phyloP scores from a whole-genome alignment of 2,329 filamentous ascomycete species.

The Hirsutella thompsonii region DNA sequence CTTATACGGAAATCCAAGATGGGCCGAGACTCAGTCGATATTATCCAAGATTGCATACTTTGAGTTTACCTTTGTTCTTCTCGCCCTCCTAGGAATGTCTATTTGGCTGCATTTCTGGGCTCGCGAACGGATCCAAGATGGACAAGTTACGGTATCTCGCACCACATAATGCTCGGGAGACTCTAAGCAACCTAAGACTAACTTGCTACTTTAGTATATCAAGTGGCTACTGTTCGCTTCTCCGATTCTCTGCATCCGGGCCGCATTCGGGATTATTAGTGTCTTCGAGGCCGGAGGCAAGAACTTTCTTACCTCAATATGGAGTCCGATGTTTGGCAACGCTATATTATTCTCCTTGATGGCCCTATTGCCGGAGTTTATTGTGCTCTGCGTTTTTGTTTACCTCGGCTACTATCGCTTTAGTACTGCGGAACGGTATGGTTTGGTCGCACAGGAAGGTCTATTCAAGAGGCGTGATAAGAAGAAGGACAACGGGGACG shows the following conservation, averaged over 20 bases:
- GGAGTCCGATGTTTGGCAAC: conserved; percentile 6
- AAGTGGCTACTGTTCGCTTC: conserved; percentile 1
- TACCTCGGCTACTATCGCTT: conserved; percentile 4
- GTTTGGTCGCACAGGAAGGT: neutral
- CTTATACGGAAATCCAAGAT: neutral
- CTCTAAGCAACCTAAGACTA: neutral
- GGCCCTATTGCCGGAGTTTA: conserved; percentile 8
- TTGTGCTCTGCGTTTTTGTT: conserved; percentile 5
- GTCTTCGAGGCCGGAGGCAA: conserved; percentile 1
- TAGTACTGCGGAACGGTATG: neutral
- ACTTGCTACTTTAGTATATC: neutral
- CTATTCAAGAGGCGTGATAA: neutral
- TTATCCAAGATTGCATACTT: conserved; percentile 1
- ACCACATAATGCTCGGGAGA: neutral
- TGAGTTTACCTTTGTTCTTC: conserved; percentile 1
- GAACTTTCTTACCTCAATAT: neutral
- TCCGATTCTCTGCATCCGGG: conserved; percentile 1
- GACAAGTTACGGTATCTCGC: neutral
- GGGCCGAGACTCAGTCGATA: neutral
- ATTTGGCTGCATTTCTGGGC: neutral
- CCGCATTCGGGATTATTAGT: conserved; percentile 1
- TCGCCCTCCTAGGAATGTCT: neutral
- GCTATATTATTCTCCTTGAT: conserved; percentile 7
- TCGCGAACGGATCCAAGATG: neutral
- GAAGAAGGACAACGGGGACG: neutral